Conservation (phyloP, 1,284 basidiomycete species). For the Pseudozyma pruni region DNA sequence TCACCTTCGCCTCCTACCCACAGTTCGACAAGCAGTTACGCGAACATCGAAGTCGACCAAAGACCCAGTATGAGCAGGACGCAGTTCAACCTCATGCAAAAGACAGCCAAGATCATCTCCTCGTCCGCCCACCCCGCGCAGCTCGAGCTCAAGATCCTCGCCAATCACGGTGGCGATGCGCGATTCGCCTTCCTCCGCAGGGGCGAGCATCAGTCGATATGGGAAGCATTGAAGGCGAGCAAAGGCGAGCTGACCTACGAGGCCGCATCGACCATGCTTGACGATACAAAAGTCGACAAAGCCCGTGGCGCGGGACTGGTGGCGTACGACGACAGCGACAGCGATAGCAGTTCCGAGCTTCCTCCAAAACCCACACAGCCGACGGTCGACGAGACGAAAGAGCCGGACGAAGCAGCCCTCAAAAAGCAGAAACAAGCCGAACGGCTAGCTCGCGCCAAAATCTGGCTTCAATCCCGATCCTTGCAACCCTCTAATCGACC, state of each 20-base stretch:
- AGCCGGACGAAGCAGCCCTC: neutral
- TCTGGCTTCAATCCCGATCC: constrained; percentile 19
- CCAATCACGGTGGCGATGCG: constrained; percentile 79
- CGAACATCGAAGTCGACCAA: too few species aligned
- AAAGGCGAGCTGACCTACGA: constrained; percentile 10
- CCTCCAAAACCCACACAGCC: neutral
- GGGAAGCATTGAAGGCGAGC: constrained; percentile 6
- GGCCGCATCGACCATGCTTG: neutral
- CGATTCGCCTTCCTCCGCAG: constrained; percentile 79
- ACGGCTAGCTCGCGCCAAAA: constrained; percentile 26
- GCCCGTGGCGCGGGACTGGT: neutral
- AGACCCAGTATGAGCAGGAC: constrained; percentile 18
- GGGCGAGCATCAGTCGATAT: neutral
- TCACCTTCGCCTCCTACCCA: neutral
- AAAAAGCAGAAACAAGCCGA: constrained; percentile 27
- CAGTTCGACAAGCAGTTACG: neutral
- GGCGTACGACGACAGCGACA: constrained; percentile 32
- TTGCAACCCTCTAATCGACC: neutral
- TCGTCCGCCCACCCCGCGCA: constrained; percentile 79
- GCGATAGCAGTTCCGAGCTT: neutral
- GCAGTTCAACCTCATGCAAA: constrained; percentile 77
- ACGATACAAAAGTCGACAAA: neutral
- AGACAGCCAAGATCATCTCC: constrained; percentile 77
- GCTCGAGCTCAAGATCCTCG: constrained; percentile 85
- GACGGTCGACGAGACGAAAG: too few species aligned